Evolutionary conservation across 2,329 filamentous ascomycete species (phyloP).

Genomic region (Exophiala lecanii-corni): DNA sequence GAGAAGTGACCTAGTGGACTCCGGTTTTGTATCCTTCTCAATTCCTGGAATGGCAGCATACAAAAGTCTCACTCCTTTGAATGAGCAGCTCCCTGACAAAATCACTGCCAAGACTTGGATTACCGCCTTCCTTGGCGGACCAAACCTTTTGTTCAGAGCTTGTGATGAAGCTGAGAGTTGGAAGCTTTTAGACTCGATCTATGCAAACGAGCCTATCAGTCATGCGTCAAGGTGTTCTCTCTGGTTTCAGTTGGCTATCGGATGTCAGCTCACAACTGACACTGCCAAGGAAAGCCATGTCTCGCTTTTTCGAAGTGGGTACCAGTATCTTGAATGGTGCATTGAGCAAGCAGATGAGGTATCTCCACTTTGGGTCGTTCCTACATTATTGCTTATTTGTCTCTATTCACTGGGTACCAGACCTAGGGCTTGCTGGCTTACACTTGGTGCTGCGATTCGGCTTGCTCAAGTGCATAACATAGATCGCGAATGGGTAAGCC

Average conservation of each 20-base stretch:
- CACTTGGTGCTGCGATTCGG: slow-evolving; percentile 3
- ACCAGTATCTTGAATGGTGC: slow-evolving; percentile 4
- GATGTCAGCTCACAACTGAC: neutral
- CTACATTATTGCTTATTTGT: neutral
- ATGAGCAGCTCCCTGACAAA: slow-evolving; percentile 4
- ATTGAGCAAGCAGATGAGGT: slow-evolving; percentile 6
- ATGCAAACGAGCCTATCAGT: neutral
- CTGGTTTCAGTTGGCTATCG: slow-evolving; percentile 3
- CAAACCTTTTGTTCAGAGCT: slow-evolving; percentile 1
- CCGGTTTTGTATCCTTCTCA: neutral
- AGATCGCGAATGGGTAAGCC: neutral
- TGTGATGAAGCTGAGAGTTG: slow-evolving; percentile 1
- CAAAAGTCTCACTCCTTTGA: slow-evolving; percentile 1
- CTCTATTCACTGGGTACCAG: neutral
- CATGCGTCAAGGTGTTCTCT: slow-evolving; percentile 2
- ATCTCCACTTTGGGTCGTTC: slow-evolving; percentile 3
- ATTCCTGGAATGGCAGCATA: neutral
- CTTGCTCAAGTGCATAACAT: slow-evolving; percentile 7
- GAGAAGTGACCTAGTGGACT: neutral
- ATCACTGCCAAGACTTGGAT: slow-evolving; percentile 1
- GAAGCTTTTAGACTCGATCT: slow-evolving; percentile 4
- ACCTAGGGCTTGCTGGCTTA: slow-evolving; percentile 4
- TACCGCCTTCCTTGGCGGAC: slow-evolving; percentile 1
- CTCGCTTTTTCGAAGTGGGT: slow-evolving; percentile 1
- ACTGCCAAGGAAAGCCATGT: neutral